A percentile compares a stretch with the other conserved stretches of the same genome.
These are phyloP conservation scores for Proliferodiscus dingleyae DNA, from an alignment of 2,329 filamentous ascomycete species.

Conservation along the genomic window DNA sequence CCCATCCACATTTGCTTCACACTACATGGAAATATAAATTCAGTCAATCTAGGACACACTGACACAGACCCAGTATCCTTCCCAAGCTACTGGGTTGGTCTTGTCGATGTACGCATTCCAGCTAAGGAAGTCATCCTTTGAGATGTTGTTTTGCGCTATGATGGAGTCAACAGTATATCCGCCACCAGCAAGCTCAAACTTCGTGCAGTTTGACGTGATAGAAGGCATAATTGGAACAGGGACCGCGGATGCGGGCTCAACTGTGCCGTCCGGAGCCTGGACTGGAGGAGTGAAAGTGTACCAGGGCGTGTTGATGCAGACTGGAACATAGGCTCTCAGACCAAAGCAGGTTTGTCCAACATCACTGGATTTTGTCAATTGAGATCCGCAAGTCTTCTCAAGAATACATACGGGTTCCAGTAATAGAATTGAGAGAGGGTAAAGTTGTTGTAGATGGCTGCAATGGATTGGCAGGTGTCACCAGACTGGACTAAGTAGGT, in stretches of 20 bases:
- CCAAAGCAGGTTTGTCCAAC: conserved; percentile 43
- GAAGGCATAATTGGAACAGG: conserved; percentile 9
- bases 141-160: conserved; percentile 3
- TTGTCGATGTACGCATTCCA: conserved; percentile 9
- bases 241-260: background rate
- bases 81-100: conserved; percentile 8
- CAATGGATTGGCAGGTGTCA: conserved; percentile 8
- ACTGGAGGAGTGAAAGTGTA: conserved; percentile 9
- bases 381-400: background rate
- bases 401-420: conserved; percentile 8
- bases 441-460: conserved; percentile 3
- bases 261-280: conserved; percentile 2
- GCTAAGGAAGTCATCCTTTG: conserved; percentile 3
- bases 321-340: conserved; percentile 7
- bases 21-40: too few species aligned
- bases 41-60: too few species aligned
- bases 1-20: too few species aligned
- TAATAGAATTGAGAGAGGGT: conserved; percentile 8
- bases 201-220: conserved; percentile 5
- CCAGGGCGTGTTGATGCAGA: conserved; percentile 10
- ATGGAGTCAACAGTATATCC: conserved; percentile 7
- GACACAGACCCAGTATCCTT: conserved; percentile 10
- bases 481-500: conserved; percentile 9
- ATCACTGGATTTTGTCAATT: conserved; percentile 37
- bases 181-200: conserved; percentile 4